Percentiles rank a stretch among this genome's conserved stretches.
These are phyloP conservation scores for Maudiozyma barnettii DNA, from an alignment of 805 yeast genomes.

Conservation along the genomic window DNA sequence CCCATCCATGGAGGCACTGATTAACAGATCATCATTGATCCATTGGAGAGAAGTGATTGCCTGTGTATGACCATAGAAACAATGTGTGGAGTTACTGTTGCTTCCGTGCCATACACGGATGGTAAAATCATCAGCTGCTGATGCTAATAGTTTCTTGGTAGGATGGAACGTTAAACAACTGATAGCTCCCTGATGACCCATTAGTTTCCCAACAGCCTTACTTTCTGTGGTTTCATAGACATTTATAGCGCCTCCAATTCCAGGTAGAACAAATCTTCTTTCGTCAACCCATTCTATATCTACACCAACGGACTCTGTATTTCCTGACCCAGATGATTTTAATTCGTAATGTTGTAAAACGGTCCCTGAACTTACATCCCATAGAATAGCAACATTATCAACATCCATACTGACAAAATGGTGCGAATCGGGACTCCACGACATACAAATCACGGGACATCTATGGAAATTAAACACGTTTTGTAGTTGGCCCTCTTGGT, in stretches of 20 bases:
- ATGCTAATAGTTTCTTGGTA: constrained; percentile 46
- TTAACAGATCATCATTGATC: constrained; percentile 36
- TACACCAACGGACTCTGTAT: constrained; percentile 32
- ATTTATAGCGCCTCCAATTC: constrained; percentile 42
- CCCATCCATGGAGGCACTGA: constrained; percentile 65
- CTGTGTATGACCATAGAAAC: constrained; percentile 45
- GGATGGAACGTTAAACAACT: constrained; percentile 47
- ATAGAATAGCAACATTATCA: constrained; percentile 44
- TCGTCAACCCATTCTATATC: constrained; percentile 71
- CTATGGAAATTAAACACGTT: constrained; percentile 46
- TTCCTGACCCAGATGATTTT: constrained; percentile 4
- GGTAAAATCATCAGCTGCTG: constrained; percentile 69
- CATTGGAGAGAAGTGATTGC: constrained; percentile 49
- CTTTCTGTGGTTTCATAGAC: constrained; percentile 44
- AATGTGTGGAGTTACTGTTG: constrained; percentile 41
- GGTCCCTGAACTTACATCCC: constrained; percentile 54
- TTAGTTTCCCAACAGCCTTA: constrained; percentile 40
- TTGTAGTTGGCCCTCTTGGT: constrained; percentile 54
- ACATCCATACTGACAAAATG: constrained; percentile 52
- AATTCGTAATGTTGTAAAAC: constrained; percentile 34
- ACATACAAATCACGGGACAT: constrained; percentile 43
- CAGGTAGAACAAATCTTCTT: constrained; percentile 61
- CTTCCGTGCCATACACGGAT: constrained; percentile 70
- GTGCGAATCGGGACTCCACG: constrained; percentile 53
- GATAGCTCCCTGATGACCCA: constrained; percentile 59